Conservation (phyloP, 345 rosid genomes). For the Salix arbutifolia region DNA sequence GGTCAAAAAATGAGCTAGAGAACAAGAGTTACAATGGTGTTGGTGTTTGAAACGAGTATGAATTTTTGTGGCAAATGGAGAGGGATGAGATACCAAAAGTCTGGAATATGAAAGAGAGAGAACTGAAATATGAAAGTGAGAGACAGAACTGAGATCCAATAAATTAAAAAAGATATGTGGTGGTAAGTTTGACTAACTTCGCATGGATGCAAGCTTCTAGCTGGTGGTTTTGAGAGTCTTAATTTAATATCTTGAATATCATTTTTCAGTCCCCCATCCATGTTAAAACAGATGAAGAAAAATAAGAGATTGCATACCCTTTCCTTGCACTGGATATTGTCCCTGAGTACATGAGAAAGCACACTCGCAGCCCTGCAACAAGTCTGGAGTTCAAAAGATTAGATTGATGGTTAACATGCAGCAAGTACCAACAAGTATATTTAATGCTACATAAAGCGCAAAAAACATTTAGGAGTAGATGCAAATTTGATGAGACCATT, state of each 20-base stretch:
- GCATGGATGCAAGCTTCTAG: too few species aligned
- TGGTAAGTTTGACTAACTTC: too few species aligned
- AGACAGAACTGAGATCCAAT: too few species aligned
- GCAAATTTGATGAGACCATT: constrained; percentile 1
- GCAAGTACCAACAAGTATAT: constrained; percentile 12
- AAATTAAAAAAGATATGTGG: too few species aligned
- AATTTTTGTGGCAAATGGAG: too few species aligned
- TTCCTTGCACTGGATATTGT: constrained; percentile 77
- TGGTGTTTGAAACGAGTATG: too few species aligned
- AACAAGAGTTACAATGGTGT: too few species aligned
- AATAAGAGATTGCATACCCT: constrained; percentile 45
- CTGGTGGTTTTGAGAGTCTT: too few species aligned
- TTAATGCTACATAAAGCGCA: constrained; percentile 1
- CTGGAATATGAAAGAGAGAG: too few species aligned
- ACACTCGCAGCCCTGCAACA: constrained; percentile 97
- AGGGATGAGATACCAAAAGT: too few species aligned
- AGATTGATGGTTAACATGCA: constrained; percentile 16
- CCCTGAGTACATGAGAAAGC: constrained; percentile 78
- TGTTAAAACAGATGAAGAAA: not conserved
- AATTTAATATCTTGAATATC: not conserved
- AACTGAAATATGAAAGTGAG: too few species aligned
- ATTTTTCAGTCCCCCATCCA: not conserved
- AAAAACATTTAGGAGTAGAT: not conserved
- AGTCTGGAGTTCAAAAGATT: constrained; percentile 50
- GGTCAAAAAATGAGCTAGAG: too few species aligned